A percentile compares a stretch with the other conserved stretches of the same genome.
Conservation (phyloP, 1,284 basidiomycete species). For the Ceratobasidium sp. region DNA sequence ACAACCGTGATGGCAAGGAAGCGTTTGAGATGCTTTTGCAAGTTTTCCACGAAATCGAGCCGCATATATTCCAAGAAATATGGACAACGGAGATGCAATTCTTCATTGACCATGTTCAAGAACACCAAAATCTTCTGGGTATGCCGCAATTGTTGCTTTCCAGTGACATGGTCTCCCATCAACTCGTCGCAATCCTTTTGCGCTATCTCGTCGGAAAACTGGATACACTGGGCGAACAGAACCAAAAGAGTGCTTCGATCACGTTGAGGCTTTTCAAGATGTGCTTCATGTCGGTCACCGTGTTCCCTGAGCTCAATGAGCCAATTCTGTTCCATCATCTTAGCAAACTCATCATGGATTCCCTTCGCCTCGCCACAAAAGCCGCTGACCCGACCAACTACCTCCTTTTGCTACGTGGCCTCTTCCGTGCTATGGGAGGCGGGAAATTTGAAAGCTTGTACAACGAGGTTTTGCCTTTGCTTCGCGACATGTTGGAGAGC, state of each 20-base stretch:
- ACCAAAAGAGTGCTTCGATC: slow-evolving; percentile 77
- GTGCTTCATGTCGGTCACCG: slow-evolving; percentile 89
- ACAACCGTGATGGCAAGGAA: slow-evolving; percentile 82
- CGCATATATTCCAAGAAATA: slow-evolving; percentile 92
- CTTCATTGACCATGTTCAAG: slow-evolving; percentile 81
- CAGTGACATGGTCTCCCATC: slow-evolving; percentile 85
- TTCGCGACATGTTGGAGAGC: slow-evolving; percentile 97
- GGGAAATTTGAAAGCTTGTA: slow-evolving; percentile 95
- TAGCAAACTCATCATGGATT: slow-evolving; percentile 95
- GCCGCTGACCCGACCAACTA: slow-evolving; percentile 92
- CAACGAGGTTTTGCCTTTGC: slow-evolving; percentile 93
- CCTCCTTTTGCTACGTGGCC: slow-evolving; percentile 90
- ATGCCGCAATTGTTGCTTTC: slow-evolving; percentile 88
- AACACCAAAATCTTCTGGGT: slow-evolving; percentile 82
- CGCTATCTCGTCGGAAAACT: slow-evolving; percentile 87
- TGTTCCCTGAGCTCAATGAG: slow-evolving; percentile 84
- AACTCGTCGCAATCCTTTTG: slow-evolving; percentile 91
- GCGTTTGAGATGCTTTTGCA: slow-evolving; percentile 86
- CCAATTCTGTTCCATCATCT: slow-evolving; percentile 91
- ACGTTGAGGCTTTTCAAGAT: slow-evolving; percentile 95
- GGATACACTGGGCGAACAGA: slow-evolving; percentile 84
- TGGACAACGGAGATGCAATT: slow-evolving; percentile 92
- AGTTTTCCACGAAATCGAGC: slow-evolving; percentile 81
- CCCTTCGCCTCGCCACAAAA: slow-evolving; percentile 92
- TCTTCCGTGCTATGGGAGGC: slow-evolving; percentile 97